Evolutionary conservation across 2,329 filamentous ascomycete genomes (phyloP), one percentile per base, ranked within the genome.

Genomic region (Didymellaceae sp.): DNA sequence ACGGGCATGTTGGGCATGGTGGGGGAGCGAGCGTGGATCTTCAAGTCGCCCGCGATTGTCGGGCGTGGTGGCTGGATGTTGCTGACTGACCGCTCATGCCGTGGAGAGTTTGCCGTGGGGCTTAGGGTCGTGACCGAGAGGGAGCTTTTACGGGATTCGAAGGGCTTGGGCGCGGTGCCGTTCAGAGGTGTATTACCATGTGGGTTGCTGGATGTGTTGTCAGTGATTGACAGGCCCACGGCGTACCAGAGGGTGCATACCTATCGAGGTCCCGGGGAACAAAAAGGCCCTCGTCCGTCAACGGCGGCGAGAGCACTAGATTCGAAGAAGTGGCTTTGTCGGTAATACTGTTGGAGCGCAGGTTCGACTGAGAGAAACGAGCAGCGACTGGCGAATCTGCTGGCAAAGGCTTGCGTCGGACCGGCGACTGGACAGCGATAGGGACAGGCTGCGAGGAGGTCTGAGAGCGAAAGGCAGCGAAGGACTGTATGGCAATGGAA

Each of bases 341-440:
- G 45, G 65, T 65, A 39, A 59, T 76, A 61, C 67, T 79, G 42
- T 46, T 52, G 69, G 61, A 76, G 61, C 67, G 79, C 67, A 60
- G 76, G 71, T 64, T 77, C 69, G 66, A 65, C 50, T 68, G 73
- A 26, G 73, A 73, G 61, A 76, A 77, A 38, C 72, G 75, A 45
- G 68, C 67, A 49, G 77, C 72, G 46, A 79, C 68, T 56, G 80
- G 76, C 42, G 79, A 78, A 71, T 76, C 77, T 52, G 74, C 70
- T 54, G 81, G 82, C 55, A 84, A 69, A 61, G 82, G 80, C 67
- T 83, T 83, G 59, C 81, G 76, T 60, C 77, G 77, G 52, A 82
- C 73, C 45, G 75, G 73, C 54, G 77, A 74, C 55, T 65, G 65
- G 48, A 63, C 52, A 10, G 57, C 58, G 21, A 58, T 37, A 31